A percentile compares a stretch with the other conserved stretches of the same genome.
phyloP scores from a whole-genome alignment of 2,329 filamentous ascomycete genomes.

The Diplocarpon mali region DNA sequence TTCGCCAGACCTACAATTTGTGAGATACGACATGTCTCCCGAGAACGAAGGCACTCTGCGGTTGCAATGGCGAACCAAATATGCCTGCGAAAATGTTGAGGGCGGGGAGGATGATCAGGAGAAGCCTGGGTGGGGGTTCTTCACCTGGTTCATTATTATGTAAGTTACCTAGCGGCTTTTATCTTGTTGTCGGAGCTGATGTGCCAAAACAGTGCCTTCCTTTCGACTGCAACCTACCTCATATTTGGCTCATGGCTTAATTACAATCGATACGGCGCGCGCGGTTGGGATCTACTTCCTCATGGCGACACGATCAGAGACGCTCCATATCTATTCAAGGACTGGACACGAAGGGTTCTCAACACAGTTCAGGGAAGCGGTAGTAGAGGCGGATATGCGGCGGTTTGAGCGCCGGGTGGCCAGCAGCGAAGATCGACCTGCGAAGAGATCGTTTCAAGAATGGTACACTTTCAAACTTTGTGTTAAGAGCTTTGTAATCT shows the following conservation, averaged over 20 bases:
- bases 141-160: conserved; percentile 95
- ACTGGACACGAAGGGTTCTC: conserved; percentile 70
- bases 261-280: conserved; percentile 91
- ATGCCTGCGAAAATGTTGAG: conserved; percentile 61
- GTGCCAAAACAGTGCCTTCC: conserved; percentile 55
- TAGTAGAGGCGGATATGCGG: conserved; percentile 84
- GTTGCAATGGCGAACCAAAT: conserved; percentile 77
- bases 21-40: conserved; percentile 57
- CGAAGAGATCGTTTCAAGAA: background rate
- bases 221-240: conserved; percentile 76
- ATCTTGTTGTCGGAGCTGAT: conserved; percentile 4
- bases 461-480: background rate
- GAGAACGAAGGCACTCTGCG: conserved; percentile 53
- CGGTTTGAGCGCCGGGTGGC: conserved; percentile 40
- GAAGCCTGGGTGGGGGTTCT: conserved; percentile 73
- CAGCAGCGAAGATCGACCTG: background rate
- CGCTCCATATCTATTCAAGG: conserved; percentile 81
- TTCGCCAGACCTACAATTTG: conserved; percentile 59
- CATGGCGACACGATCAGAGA: conserved; percentile 90
- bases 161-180: conserved; percentile 37
- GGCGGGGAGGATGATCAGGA: conserved; percentile 29
- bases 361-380: conserved; percentile 78
- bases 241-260: conserved; percentile 99
- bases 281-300: conserved; percentile 89
- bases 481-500: conserved; percentile 3